Percentiles rank a stretch among this genome's conserved stretches.
These are phyloP conservation scores for Flaveria linearis DNA, from an alignment of 129 eudicot genomes.

Conservation along the genomic window DNA sequence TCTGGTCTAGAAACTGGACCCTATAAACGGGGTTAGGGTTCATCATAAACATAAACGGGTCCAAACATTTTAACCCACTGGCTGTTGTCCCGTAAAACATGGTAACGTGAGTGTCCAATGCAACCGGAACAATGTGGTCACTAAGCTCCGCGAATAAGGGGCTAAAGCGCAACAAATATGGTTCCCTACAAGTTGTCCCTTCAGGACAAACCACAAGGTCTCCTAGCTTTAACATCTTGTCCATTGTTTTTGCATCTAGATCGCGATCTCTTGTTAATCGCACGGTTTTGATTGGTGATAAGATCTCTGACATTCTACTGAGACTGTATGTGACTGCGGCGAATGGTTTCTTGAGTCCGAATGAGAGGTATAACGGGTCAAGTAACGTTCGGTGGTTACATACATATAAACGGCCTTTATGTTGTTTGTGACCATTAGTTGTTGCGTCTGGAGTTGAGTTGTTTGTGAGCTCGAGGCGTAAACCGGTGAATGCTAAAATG, in stretches of 20 bases:
- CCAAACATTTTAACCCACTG: conserved; percentile 61
- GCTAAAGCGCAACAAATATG: conserved; percentile 64
- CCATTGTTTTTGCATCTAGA: conserved; percentile 52
- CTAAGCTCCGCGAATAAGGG: conserved; percentile 69
- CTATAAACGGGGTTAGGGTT: conserved; percentile 60
- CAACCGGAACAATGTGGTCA: conserved; percentile 66
- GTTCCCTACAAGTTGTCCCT: conserved; percentile 90
- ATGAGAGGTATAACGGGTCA: conserved; percentile 59
- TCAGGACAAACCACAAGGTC: conserved; percentile 78
- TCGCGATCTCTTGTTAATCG: conserved; percentile 55
- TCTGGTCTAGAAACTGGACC: conserved; percentile 40
- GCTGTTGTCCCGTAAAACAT: conserved; percentile 86
- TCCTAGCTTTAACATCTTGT: conserved; percentile 50
- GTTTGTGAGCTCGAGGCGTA: conserved; percentile 38
- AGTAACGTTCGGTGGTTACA: conserved; percentile 72
- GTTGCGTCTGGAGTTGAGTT: background rate
- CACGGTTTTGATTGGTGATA: conserved; percentile 68
- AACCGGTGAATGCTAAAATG: conserved; percentile 45
- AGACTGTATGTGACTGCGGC: conserved; percentile 68
- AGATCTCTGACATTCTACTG: conserved; percentile 55
- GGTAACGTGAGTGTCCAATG: conserved; percentile 49
- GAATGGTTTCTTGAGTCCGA: conserved; percentile 43
- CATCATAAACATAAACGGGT: conserved; percentile 69
- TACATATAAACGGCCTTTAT: conserved; percentile 54
- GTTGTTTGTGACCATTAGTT: conserved; percentile 14